These are phyloP conservation scores for Marsdenia floribunda DNA, from an alignment of 257 asterid genomes.

Conservation along the genomic window DNA sequence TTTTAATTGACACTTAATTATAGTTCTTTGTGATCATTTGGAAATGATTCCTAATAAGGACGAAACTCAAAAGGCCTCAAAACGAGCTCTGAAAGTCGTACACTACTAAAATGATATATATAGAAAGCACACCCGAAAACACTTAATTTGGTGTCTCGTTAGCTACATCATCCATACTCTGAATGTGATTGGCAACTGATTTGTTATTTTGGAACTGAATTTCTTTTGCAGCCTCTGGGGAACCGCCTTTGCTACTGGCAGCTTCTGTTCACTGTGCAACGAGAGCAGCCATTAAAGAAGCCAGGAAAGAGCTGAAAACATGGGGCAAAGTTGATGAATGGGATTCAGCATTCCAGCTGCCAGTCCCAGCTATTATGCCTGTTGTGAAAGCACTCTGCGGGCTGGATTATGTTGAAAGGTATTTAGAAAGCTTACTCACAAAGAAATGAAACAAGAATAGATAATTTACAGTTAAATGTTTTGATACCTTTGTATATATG, in stretches of 20 bases:
- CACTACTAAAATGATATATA: neutral
- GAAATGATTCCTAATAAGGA: neutral
- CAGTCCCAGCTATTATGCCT: conserved; percentile 71
- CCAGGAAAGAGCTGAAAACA: conserved; percentile 49
- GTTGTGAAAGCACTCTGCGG: conserved; percentile 66
- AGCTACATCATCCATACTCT: neutral
- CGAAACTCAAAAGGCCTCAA: neutral
- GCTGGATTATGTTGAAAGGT: conserved; percentile 45
- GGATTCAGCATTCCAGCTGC: conserved; percentile 42
- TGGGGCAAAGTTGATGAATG: conserved; percentile 50
- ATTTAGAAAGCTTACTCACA: conserved; percentile 30
- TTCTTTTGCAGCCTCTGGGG: conserved; percentile 62
- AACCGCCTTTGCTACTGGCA: conserved; percentile 73
- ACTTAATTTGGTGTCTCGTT: neutral
- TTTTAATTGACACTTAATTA: neutral
- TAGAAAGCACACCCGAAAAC: neutral
- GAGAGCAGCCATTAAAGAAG: conserved; percentile 67
- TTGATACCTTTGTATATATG: neutral
- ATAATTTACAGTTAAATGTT: neutral
- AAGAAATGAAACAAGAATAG: neutral
- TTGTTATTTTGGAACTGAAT: neutral
- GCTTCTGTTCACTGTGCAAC: conserved; percentile 78
- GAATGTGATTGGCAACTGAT: neutral
- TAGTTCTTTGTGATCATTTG: too few species aligned
- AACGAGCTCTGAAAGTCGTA: too few species aligned